Evolutionary conservation across 1,284 basidiomycete genomes (phyloP).

Genomic region (Ceratobasidium sp.): DNA sequence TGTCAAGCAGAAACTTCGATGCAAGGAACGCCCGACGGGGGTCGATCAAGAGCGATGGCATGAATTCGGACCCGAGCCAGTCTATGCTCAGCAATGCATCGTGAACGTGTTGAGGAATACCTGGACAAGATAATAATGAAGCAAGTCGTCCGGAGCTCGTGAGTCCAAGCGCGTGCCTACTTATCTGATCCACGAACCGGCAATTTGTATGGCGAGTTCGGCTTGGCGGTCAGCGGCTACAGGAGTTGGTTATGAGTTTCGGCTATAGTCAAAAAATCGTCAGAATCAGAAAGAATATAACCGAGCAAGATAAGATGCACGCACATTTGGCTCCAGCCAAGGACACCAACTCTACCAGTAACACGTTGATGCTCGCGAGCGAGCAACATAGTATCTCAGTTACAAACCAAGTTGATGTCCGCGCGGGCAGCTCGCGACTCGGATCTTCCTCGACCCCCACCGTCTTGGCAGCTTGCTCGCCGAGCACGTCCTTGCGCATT

Average conservation of each 20-base stretch:
- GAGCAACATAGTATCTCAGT: conserved; percentile 14
- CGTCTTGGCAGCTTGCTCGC: too few species aligned
- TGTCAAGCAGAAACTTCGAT: conserved; percentile 92
- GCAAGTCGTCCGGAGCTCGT: not conserved
- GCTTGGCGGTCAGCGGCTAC: conserved; percentile 26
- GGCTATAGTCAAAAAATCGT: not conserved
- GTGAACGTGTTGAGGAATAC: conserved; percentile 21
- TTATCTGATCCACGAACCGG: conserved; percentile 33
- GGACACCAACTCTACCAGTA: conserved; percentile 44
- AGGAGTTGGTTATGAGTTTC: conserved; percentile 18
- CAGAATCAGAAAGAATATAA: too few species aligned
- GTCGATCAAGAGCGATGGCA: conserved; percentile 75
- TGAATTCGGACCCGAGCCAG: conserved; percentile 13
- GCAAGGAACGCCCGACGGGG: conserved; percentile 90
- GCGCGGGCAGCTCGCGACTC: too few species aligned
- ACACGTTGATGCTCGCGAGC: conserved; percentile 44
- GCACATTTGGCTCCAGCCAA: conserved; percentile 21
- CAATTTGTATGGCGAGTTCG: not conserved
- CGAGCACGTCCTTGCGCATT: too few species aligned
- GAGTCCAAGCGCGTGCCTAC: not conserved
- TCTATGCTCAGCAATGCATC: not conserved
- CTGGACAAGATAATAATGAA: not conserved
- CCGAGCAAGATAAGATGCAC: not conserved
- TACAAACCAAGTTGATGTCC: not conserved
- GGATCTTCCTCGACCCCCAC: too few species aligned